Percentiles rank a stretch among this genome's conserved stretches.
Conservation (phyloP, 441 rosid species). For the Populus hybrid region DNA sequence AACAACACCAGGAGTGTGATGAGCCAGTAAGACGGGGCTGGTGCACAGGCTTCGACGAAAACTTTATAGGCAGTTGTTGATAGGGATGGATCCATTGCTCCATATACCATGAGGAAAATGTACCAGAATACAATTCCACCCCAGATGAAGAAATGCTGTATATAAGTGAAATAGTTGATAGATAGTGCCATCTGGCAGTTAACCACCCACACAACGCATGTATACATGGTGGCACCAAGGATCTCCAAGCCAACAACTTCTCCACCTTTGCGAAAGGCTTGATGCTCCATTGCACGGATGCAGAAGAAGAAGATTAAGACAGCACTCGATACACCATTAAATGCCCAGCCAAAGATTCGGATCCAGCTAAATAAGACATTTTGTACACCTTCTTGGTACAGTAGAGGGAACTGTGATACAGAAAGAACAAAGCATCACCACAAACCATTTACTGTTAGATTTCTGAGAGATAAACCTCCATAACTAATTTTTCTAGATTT, state of each 20-base stretch:
- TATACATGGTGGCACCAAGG: slow-evolving; percentile 85
- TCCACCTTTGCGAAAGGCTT: slow-evolving; percentile 74
- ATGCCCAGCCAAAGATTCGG: slow-evolving; percentile 74
- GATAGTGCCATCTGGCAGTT: slow-evolving; percentile 92
- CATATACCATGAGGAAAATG: slow-evolving; percentile 80
- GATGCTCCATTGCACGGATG: slow-evolving; percentile 56
- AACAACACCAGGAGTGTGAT: slow-evolving; percentile 52
- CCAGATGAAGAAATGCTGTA: slow-evolving; percentile 92
- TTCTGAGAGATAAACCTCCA: background rate
- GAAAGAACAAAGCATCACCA: slow-evolving; percentile 5
- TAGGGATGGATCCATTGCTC: slow-evolving; percentile 57
- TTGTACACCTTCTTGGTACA: slow-evolving; percentile 96
- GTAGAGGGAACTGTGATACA: slow-evolving; percentile 66
- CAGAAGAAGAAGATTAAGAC: slow-evolving; percentile 78
- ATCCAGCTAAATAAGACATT: slow-evolving; percentile 83
- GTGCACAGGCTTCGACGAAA: slow-evolving; percentile 81
- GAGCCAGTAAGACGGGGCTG: slow-evolving; percentile 83
- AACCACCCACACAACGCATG: slow-evolving; percentile 82
- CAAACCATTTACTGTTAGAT: background rate
- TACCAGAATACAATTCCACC: slow-evolving; percentile 80
- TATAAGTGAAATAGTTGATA: slow-evolving; percentile 74
- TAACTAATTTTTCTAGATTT: background rate
- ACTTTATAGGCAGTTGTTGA: slow-evolving; percentile 83
- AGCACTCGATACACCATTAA: slow-evolving; percentile 61
- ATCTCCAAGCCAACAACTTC: slow-evolving; percentile 71